Base-by-base conservation (phyloP, 192 early-diverging fungal species). In the Coemansia sp. region DNA sequence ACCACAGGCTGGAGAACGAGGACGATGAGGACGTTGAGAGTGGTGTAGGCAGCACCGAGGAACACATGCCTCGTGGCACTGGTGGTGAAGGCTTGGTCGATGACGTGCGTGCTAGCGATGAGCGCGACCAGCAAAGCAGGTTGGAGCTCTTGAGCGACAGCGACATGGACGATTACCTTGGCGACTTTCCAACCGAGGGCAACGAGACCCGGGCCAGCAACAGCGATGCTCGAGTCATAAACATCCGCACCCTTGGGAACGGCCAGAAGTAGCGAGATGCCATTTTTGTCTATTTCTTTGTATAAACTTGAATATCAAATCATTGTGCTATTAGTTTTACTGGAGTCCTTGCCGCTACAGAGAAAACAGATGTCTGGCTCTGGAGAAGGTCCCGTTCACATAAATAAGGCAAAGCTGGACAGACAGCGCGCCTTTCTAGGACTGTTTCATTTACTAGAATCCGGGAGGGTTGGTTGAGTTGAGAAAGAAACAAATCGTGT, bases 1-100 rank as follows among this genome's bases (percentile, higher is more conserved):
- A 73, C 70, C 76, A 83, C 50, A 61, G 44, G 46, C 64, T 83
- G 45, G 69, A 20, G 9, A 53, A 57, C 43, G 69, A 69, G 6
- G 68, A 58, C 7, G 65, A 69, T 17, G 72, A 74, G n/a, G 67
- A 38, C 13, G 37, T 19, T 5, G 32, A 14, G 9, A 38, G 7
- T 7, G n/a, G 17, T 40, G 32, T 45, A 20, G 32, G 0, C 19
- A 25, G 38, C n/a, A 51, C 41, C 61, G 42, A 38, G 39, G 17
- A 64, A 2, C 32, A 50, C 48, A n/a, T 0, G 5, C 9, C 0
- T 2, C 11, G 48, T n/a, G 16, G 17, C 17, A n/a, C 43, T 13
- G 13, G 48, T 16, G 48, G 48, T n/a, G 51, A 20, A 1, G 25
- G 51, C 51, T 1, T 22, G 22, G 8, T 11, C 17, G 9, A 13